phyloP scores from a whole-genome alignment of 2,329 filamentous ascomycete species.

The Pyrenochaeta sp. region DNA sequence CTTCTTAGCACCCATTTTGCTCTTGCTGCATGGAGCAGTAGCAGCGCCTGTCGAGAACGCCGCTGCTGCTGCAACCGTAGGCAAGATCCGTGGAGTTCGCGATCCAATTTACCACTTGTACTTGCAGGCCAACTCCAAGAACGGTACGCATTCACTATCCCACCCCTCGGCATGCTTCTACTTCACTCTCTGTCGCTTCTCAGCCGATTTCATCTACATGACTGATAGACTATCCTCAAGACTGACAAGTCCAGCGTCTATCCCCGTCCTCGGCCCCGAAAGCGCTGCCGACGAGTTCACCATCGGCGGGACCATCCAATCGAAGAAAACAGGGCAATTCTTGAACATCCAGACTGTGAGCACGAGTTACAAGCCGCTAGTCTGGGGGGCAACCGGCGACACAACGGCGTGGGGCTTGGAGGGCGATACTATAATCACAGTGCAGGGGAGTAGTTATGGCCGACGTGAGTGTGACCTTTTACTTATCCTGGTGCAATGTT shows the following conservation, averaged over 20 bases:
- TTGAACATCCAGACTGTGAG: conserved; percentile 58
- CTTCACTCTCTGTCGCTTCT: background rate
- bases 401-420: conserved; percentile 62
- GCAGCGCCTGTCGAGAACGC: conserved; percentile 21
- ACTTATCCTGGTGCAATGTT: background rate
- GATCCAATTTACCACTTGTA: conserved; percentile 64
- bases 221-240: background rate
- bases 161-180: background rate
- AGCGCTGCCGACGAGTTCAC: conserved; percentile 59
- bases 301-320: conserved; percentile 60
- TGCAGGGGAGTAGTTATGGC: conserved; percentile 55
- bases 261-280: conserved; percentile 63
- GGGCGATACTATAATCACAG: conserved; percentile 60
- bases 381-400: conserved; percentile 52
- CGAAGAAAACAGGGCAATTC: conserved; percentile 58
- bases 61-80: conserved; percentile 52
- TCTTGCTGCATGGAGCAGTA: conserved; percentile 13
- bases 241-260: conserved; percentile 37
- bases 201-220: background rate
- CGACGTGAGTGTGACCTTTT: conserved; percentile 40
- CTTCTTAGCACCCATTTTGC: conserved; percentile 11
- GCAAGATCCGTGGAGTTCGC: conserved; percentile 61
- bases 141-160: conserved; percentile 38
- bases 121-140: conserved; percentile 57
- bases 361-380: conserved; percentile 63